Evolutionary conservation across 306 rosid genomes (phyloP), one percentile per base, ranked within the genome.

Genomic region (Ziziphus jujuba): DNA sequence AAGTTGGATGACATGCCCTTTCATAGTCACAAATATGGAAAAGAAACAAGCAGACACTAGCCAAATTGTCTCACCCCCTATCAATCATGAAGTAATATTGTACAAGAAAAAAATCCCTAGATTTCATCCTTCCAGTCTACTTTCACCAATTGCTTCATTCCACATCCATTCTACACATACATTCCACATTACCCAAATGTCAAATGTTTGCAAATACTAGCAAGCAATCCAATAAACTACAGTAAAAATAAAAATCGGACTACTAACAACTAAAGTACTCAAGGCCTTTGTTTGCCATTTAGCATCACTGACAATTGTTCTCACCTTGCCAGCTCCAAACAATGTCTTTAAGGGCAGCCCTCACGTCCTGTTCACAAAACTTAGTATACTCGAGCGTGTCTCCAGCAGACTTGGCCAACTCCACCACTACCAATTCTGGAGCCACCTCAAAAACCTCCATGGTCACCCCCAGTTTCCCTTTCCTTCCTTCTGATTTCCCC

Each of bases 321-420:
- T 88, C 91, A 31, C 96, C 97, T 57, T 88, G 97, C 96, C 97
- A 91, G n/a, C 84, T 77, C 97, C 97, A 91, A 56, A 91, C 93
- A 22, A 91, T 81, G 87, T 91, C 97, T 56, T 88, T 79, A 14
- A 88, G 79, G 0, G 96, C 87, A n/a, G 97, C 93, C 59, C 97
- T 81, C 9, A 85, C 79, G 8, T 88, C 84, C 16, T 83, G 86
- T 60, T 91, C 96, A 61, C 87, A 91, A 34, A 88, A 80, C 73
- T 83, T 86, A 6, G 68, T 49, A 62, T 91, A 91, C 71, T 91
- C 96, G 0, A 89, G 48, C 2, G 91, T 87, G 49, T 89, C 96
- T 0, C 97, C 96, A 15, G 89, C 66, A 0, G 82, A 75, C 79
- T 87, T 88, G 0, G 83, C 79, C 60, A 91, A 83, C 63, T 84